Evolutionary conservation across 306 rosid genomes (phyloP), one percentile per base, ranked within the genome.

Genomic region (Abrus pulchellus): DNA sequence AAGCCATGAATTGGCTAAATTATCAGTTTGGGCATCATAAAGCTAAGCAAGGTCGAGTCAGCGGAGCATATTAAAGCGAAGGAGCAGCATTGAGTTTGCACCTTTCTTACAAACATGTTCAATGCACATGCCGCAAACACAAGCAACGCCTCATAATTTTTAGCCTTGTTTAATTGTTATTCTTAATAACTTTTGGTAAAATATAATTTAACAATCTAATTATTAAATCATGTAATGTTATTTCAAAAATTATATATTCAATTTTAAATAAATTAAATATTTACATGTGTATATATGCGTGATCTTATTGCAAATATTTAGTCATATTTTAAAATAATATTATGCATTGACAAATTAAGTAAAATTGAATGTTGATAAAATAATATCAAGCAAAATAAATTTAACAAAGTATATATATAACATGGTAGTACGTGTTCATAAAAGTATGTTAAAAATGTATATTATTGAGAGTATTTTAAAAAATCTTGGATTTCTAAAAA

Each of bases 41-140:
- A 41, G 75, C 27, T 54, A 54, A 5, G 68, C 5, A 2, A 11
- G 32, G 67, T 45, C 9, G 54, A 29, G 74, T 41, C 63, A 36
- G 30, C 71, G 38, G 11, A 49, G 75, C 45, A 55, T 65, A 34
- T 38, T 14, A 8, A 69, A 40, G 44, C n/a, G 38, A 13, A 48
- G 30, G 14, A 67, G 73, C 77, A 36, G 72, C 73, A 76, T 49
- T 9, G 29, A 76, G 74, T 61, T 60, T 49, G 60, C 27, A 13
- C 30, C 8, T 82, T 76, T 36, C 44, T 32, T 60, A 6, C 82
- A 68, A 38, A 62, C 78, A 44, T 66, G 65, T 76, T 60, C 1
- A 68, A 34, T 68, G 77, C 67, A 82, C 82, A 68, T 82, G 77
- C 6, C 3, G 56, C 28, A 49, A 29, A 28, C 66, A 27, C 72